A percentile compares a stretch with the other conserved stretches of the same genome.
Conservation (phyloP, 164 flowering plant species). For the Brasenia schreberi region DNA sequence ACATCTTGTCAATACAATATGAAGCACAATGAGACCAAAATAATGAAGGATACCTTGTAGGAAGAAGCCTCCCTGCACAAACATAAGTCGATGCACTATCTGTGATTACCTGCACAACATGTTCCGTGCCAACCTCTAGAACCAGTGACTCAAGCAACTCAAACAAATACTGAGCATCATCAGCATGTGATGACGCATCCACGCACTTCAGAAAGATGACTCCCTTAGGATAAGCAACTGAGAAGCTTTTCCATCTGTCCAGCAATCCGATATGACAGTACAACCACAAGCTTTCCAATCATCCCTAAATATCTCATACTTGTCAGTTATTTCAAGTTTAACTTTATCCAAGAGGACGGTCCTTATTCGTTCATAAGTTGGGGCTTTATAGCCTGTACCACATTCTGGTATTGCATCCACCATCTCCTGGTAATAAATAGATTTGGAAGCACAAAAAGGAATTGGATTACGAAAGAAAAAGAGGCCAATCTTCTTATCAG, state of each 20-base stretch:
- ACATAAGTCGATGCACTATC: conserved; percentile 35
- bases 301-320: conserved; percentile 25
- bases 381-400: conserved; percentile 53
- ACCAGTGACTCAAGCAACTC: conserved; percentile 50
- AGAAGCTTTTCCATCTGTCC: conserved; percentile 49
- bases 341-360: conserved; percentile 39
- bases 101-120: conserved; percentile 67
- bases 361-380: conserved; percentile 40
- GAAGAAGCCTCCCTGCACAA: conserved; percentile 51
- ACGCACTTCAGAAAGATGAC: conserved; percentile 51
- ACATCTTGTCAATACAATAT: conserved; percentile 45
- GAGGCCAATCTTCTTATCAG: conserved; percentile 44
- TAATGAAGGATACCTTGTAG: conserved; percentile 38
- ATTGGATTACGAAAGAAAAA: conserved; percentile 58
- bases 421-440: conserved; percentile 56
- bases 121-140: conserved; percentile 47
- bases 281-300: conserved; percentile 62
- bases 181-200: conserved; percentile 44
- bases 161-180: conserved; percentile 39
- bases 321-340: conserved; percentile 37
- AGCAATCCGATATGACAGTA: conserved; percentile 47
- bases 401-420: conserved; percentile 51
- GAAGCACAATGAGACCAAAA: conserved; percentile 80
- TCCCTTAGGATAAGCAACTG: conserved; percentile 42
- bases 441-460: conserved; percentile 52